phyloP scores from a whole-genome alignment of 1,284 basidiomycete species.

The Fomitopsis pinicola region DNA sequence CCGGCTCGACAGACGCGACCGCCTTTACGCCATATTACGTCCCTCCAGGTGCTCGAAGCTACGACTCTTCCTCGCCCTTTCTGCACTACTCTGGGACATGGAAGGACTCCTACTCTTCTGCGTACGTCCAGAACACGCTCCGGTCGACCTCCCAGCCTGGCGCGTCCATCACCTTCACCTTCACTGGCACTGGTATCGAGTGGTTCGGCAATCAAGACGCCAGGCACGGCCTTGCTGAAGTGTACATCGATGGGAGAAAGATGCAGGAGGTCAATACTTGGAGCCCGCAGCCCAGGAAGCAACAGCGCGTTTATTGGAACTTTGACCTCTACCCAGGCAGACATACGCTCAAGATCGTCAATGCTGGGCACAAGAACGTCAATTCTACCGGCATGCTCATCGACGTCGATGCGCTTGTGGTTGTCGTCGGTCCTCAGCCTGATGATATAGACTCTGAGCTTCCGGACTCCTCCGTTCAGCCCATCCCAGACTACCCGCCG shows the following conservation, averaged over 20 bases:
- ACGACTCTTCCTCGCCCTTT: constrained; percentile 61
- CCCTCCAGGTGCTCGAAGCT: constrained; percentile 64
- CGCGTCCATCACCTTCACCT: constrained; percentile 54
- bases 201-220: constrained; percentile 64
- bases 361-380: constrained; percentile 41
- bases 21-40: constrained; percentile 66
- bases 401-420: constrained; percentile 65
- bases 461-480: constrained; percentile 10
- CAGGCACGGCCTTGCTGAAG: constrained; percentile 48
- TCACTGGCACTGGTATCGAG: constrained; percentile 69
- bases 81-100: constrained; percentile 59
- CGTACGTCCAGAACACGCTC: constrained; percentile 48
- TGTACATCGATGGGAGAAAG: constrained; percentile 55
- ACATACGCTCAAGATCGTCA: constrained; percentile 63
- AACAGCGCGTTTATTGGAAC: constrained; percentile 64
- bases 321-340: constrained; percentile 47
- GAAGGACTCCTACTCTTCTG: constrained; percentile 46
- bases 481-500: constrained; percentile 12
- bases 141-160: constrained; percentile 43
- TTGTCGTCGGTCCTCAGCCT: constrained; percentile 33
- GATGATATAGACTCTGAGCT: constrained; percentile 9
- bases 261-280: constrained; percentile 44
- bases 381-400: constrained; percentile 33
- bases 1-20: constrained; percentile 41
- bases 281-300: constrained; percentile 33